Conservation (phyloP, 1,139 yeast genomes). For the Candida freyschussii region DNA sequence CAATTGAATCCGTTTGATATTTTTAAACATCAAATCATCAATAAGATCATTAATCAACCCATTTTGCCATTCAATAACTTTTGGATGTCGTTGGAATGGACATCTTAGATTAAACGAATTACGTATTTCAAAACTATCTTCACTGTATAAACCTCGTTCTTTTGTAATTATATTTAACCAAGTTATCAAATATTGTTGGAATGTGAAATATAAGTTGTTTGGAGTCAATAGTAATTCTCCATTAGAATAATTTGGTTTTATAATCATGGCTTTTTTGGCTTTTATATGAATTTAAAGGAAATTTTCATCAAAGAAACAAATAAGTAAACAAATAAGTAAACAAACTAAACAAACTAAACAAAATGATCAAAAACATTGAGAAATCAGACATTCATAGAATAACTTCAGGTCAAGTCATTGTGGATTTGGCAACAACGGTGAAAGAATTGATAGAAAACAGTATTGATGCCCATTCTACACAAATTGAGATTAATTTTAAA, state of each 20-base stretch:
- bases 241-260: too few relatives aligned
- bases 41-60: slow-evolving; percentile 14
- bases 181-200: slow-evolving; percentile 17
- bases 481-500: slow-evolving; percentile 59
- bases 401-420: slow-evolving; percentile 91
- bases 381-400: slow-evolving; percentile 54
- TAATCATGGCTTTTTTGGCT: too few relatives aligned
- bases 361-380: slow-evolving; percentile 8
- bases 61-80: slow-evolving; percentile 15
- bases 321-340: too few relatives aligned
- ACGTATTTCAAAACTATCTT: slow-evolving; percentile 15
- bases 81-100: slow-evolving; percentile 21
- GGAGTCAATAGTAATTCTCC: slow-evolving; percentile 10
- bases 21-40: slow-evolving; percentile 8
- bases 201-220: slow-evolving; percentile 11
- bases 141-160: slow-evolving; percentile 21
- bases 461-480: slow-evolving; percentile 69
- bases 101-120: slow-evolving; percentile 19
- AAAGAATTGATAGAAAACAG: slow-evolving; percentile 88
- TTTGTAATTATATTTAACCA: slow-evolving; percentile 21
- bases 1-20: slow-evolving; percentile 7
- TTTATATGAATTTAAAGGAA: too few relatives aligned
- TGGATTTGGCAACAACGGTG: slow-evolving; percentile 68
- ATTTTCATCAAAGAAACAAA: too few relatives aligned
- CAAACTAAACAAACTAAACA: too few relatives aligned